Base-by-base conservation (phyloP, 345 rosid genomes). In the Syzygium oleosum region DNA sequence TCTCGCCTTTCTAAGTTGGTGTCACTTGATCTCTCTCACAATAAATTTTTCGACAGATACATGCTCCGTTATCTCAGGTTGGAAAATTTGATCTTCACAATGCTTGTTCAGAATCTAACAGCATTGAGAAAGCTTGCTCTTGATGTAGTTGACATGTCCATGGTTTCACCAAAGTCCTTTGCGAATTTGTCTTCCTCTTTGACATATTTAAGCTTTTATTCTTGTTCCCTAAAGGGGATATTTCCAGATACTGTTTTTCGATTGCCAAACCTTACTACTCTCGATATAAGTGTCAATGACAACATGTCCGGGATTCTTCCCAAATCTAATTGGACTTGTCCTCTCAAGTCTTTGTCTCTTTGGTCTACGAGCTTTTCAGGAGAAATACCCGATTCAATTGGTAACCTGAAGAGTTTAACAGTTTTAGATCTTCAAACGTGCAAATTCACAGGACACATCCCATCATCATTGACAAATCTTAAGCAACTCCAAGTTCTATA, bases 271-370 rank as follows among this genome's bases (percentile, higher is more conserved):
- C 58, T 51, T 7, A 29, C 11, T 0, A 1, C 1, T n/a, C 85
- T 84, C 14, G 0, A 51, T 13, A 0, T 52, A 52, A 0, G 0
- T 11, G 0, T 0, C 0, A 84, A 84, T 52, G 0, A 0, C 7
- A 3, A 49, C 0, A 0, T 51, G 13, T 12, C 2, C 6, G 6
- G 54, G 0, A 51, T 15, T 31, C 85, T 84, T 84, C 58, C 58
- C 13, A 22, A 21, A 38, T n/a, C 0, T 13, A 52, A 84, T 49
- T 84, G 85, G 85, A 84, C 25, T 0, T 4, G 0, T 54, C 53
- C 38, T 84, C 43, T 84, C 6, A 13, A 0, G n/a, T n/a, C n/a
- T n/a, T n/a, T n/a, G n/a, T n/a, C n/a, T n/a, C n/a, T n/a, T n/a
- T n/a, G n/a, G n/a, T n/a, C n/a, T n/a, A n/a, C n/a, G n/a, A n/a